Evolutionary conservation across 2,329 filamentous ascomycete genomes (phyloP).

Genomic region (Apiospora phragmitis): DNA sequence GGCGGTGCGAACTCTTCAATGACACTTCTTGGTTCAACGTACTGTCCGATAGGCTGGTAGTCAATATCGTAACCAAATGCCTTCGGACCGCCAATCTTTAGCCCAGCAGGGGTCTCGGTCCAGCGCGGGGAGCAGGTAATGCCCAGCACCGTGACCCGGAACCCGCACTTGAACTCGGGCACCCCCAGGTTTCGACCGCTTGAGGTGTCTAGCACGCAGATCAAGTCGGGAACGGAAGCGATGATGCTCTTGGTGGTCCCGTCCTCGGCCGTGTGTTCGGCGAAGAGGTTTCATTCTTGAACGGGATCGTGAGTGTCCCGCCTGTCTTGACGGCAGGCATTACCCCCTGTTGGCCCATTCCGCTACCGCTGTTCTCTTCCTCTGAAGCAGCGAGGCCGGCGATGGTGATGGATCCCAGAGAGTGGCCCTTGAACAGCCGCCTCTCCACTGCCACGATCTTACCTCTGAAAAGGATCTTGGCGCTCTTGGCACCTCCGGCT

Average conservation of each 20-base stretch:
- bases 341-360: neutral
- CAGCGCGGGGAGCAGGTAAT: slow-evolving; percentile 42
- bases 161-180: slow-evolving; percentile 53
- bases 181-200: slow-evolving; percentile 55
- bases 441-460: neutral
- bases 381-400: neutral
- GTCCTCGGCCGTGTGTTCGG: slow-evolving; percentile 34
- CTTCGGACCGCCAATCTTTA: slow-evolving; percentile 48
- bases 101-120: slow-evolving; percentile 41
- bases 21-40: slow-evolving; percentile 47
- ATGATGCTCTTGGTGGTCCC: slow-evolving; percentile 36
- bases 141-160: slow-evolving; percentile 47
- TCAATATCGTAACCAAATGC: slow-evolving; percentile 46
- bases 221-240: slow-evolving; percentile 54
- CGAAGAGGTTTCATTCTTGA: slow-evolving; percentile 73
- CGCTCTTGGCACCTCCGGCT: neutral
- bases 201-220: slow-evolving; percentile 52
- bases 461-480: slow-evolving; percentile 1
- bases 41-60: slow-evolving; percentile 44
- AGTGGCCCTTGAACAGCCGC: slow-evolving; percentile 2
- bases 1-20: slow-evolving; percentile 45
- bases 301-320: slow-evolving; percentile 56
- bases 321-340: slow-evolving; percentile 32
- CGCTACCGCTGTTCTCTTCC: neutral
- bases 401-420: neutral